Percentiles rank a stretch among this genome's conserved stretches.
These are phyloP conservation scores for Blechomonas ayalai DNA, from an alignment of 208 protist genomes.

Conservation along the genomic window DNA sequence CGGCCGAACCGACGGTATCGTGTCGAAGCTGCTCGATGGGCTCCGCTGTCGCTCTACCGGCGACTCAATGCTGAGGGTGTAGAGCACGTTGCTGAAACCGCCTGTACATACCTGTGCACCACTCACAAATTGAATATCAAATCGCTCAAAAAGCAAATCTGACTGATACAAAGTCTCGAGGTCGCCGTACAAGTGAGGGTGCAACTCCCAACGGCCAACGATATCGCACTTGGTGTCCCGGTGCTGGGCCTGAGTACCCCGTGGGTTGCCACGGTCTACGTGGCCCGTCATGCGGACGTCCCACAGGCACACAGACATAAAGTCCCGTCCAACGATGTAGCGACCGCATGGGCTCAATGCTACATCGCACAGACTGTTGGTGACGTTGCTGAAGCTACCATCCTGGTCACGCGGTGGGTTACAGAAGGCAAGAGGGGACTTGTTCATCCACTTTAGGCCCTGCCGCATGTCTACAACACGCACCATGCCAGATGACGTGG, in stretches of 20 bases:
- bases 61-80: constrained; percentile 51
- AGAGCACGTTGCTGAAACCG: constrained; percentile 60
- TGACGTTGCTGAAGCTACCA: constrained; percentile 39
- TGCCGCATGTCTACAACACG: constrained; percentile 77
- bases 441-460: constrained; percentile 58
- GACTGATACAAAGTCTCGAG: constrained; percentile 65
- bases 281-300: constrained; percentile 55
- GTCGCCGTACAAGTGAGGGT: constrained; percentile 51
- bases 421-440: constrained; percentile 49
- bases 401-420: constrained; percentile 42
- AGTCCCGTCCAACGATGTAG: constrained; percentile 75
- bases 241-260: neutral
- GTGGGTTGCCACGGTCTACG: constrained; percentile 13
- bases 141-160: constrained; percentile 54
- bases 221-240: constrained; percentile 18
- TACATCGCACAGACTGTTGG: constrained; percentile 69
- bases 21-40: too few relatives aligned
- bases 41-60: too few relatives aligned
- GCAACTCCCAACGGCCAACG: constrained; percentile 64
- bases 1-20: neutral
- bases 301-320: constrained; percentile 76
- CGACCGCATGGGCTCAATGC: constrained; percentile 76
- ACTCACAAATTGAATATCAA: constrained; percentile 72
- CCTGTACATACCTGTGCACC: constrained; percentile 53
- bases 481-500: constrained; percentile 62